A percentile compares a stretch with the other conserved stretches of the same genome.
phyloP scores from a whole-genome alignment of 345 rosid genomes.

The Mallotus nudiflorus region DNA sequence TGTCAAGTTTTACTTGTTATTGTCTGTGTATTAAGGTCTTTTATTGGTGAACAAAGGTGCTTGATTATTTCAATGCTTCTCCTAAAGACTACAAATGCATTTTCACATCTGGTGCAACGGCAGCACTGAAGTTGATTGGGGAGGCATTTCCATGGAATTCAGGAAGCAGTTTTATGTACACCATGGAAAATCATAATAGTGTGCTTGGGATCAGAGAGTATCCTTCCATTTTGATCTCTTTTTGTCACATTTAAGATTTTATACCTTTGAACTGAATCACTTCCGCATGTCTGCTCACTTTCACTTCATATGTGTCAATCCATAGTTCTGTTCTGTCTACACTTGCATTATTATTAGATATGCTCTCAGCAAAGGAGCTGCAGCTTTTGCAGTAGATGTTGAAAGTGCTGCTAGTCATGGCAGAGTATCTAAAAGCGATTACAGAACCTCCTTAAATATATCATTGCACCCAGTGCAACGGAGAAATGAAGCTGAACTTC shows the following conservation, averaged over 20 bases:
- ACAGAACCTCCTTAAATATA: constrained; percentile 41
- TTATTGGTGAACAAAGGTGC: constrained; percentile 49
- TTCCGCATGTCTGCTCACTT: not conserved
- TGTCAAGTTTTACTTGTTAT: not conserved
- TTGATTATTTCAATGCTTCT: constrained; percentile 85
- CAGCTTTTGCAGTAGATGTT: constrained; percentile 79
- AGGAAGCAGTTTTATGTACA: constrained; percentile 66
- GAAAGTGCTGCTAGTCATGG: constrained; percentile 39
- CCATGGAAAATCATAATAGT: constrained; percentile 95
- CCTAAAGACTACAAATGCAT: constrained; percentile 76
- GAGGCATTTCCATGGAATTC: constrained; percentile 92
- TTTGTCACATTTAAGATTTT: not conserved
- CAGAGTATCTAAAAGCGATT: constrained; percentile 29
- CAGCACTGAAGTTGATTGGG: constrained; percentile 86
- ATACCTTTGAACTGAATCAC: not conserved
- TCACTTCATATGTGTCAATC: not conserved
- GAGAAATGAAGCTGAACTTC: constrained; percentile 42
- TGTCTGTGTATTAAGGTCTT: not conserved
- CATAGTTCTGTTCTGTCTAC: constrained; percentile 3
- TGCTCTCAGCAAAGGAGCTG: constrained; percentile 79
- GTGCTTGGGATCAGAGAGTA: constrained; percentile 99
- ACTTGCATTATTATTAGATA: constrained; percentile 48
- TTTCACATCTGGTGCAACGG: constrained; percentile 96
- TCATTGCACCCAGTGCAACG: constrained; percentile 52
- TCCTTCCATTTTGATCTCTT: constrained; percentile 31